Conservation (phyloP, 1,284 basidiomycete species). For the Fomitopsis pinicola region DNA sequence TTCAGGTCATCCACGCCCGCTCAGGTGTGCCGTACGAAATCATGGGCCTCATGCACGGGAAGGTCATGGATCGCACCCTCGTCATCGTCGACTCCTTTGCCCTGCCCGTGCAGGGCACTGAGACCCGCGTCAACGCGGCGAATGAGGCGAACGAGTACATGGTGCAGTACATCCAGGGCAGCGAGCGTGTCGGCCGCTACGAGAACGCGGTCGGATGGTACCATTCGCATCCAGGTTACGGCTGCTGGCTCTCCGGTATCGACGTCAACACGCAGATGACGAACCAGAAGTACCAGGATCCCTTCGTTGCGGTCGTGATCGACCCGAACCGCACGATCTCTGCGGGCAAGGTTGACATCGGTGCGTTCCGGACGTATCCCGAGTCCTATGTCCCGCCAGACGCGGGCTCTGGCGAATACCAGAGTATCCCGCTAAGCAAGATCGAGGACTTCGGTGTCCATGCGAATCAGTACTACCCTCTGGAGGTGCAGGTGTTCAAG, state of each 20-base stretch:
- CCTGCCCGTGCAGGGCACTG: constrained; percentile 97
- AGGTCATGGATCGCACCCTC: constrained; percentile 82
- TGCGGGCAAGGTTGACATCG: constrained; percentile 97
- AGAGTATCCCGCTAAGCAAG: constrained; percentile 91
- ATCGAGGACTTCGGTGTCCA: constrained; percentile 99
- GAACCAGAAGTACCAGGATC: constrained; percentile 94
- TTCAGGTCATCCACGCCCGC: constrained; percentile 94
- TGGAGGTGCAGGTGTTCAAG: constrained; percentile 96
- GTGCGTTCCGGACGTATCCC: constrained; percentile 96
- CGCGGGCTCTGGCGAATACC: constrained; percentile 75
- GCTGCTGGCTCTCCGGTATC: constrained; percentile 96
- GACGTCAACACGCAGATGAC: constrained; percentile 95
- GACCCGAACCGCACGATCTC: constrained; percentile 98
- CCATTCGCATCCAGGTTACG: constrained; percentile 96
- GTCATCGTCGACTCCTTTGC: constrained; percentile 97
- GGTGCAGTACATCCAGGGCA: constrained; percentile 86
- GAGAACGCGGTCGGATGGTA: constrained; percentile 99
- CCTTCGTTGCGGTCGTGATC: constrained; percentile 98
- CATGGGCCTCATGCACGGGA: constrained; percentile 99
- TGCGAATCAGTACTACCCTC: constrained; percentile 92
- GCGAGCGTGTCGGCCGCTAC: constrained; percentile 73
- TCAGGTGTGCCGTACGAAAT: constrained; percentile 98
- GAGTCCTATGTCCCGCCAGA: constrained; percentile 84
- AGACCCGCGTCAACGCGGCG: constrained; percentile 96
- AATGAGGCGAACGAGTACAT: constrained; percentile 98